Evolutionary conservation across 75 land plant species (phyloP), one percentile per base, ranked within the genome.

Genomic region (Picea sitchensis): DNA sequence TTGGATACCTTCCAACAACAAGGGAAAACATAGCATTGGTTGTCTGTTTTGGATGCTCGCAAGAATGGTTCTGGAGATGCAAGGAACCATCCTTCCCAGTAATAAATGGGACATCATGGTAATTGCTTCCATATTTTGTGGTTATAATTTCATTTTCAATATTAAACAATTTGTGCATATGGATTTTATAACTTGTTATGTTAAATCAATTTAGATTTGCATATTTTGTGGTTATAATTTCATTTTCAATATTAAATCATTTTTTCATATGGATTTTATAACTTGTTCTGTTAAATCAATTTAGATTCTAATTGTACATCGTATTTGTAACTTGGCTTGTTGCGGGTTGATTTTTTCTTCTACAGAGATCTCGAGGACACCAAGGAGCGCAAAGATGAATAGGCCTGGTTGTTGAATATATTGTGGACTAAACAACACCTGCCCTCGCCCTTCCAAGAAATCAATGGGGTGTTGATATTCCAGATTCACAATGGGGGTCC

Each of bases 71-170:
- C 72, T 94, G 57, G 94, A 94, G 76, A 94, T 94, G 96, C 86
- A 94, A 5, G 92, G 94, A 31, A 86, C 89, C 54, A 92, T 92
- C 81, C 72, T 73, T 67, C 89, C 92, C 36, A 84, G 88, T 4
- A 88, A 85, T 15, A 90, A 90, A 76, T 94, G 96, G 96, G 96
- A 94, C 78, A 88, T 94, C 34, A 94, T 94, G 96, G 96, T 93
- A 89, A 57, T 0, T 68, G 11, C 11, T 68, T 68, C 13, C 26
- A 26, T 26, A 26, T 26, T 26, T 26, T 26, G 26, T 26, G 26
- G 26, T 26, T 26, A 26, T 26, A 26, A 26, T 26, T 26, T 26
- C 26, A 26, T 26, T 26, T 26, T 26, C 26, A 26, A 26, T 26
- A 26, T 26, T 26, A 26, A 26, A 26, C 0, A 26, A 26, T 26